phyloP scores from a whole-genome alignment of 805 yeast species.

The Wickerhamiella domercqiae region DNA sequence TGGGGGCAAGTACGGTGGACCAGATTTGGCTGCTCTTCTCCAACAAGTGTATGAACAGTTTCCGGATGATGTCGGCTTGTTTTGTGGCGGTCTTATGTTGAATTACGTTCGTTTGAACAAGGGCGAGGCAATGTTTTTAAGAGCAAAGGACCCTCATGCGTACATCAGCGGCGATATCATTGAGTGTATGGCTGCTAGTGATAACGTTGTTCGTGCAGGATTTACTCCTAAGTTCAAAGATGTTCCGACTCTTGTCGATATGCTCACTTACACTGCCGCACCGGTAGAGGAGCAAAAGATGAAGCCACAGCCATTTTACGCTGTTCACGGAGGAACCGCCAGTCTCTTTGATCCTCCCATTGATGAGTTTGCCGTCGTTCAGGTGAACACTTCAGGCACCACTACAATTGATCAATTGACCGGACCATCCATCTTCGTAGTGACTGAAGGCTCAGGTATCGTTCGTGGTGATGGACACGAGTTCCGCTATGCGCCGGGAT shows the following conservation, averaged over 20 bases:
- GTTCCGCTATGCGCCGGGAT: slow-evolving; percentile 49
- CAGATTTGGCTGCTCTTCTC: slow-evolving; percentile 54
- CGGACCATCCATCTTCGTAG: slow-evolving; percentile 81
- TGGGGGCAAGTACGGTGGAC: slow-evolving; percentile 26
- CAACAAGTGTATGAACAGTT: slow-evolving; percentile 71
- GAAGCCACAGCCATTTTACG: slow-evolving; percentile 41
- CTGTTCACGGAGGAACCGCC: slow-evolving; percentile 24
- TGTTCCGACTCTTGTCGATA: slow-evolving; percentile 71
- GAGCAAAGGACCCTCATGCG: slow-evolving; percentile 97
- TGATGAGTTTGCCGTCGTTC: slow-evolving; percentile 88
- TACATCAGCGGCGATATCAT: slow-evolving; percentile 93
- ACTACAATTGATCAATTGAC: slow-evolving; percentile 46
- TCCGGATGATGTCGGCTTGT: slow-evolving; percentile 86
- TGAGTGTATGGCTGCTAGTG: slow-evolving; percentile 99
- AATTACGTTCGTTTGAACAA: slow-evolving; percentile 70
- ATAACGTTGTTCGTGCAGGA: slow-evolving; percentile 96
- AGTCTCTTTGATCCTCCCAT: slow-evolving; percentile 84
- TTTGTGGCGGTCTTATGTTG: slow-evolving; percentile 86
- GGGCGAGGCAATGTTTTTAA: slow-evolving; percentile 94
- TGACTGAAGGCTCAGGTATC: slow-evolving; percentile 67
- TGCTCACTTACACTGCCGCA: slow-evolving; percentile 80
- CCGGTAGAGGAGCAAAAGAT: slow-evolving; percentile 89
- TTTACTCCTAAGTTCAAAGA: slow-evolving; percentile 99
- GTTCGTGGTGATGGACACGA: slow-evolving; percentile 29
- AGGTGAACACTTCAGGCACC: slow-evolving; percentile 42